Conservation (phyloP, 1,284 basidiomycete genomes). For the Pseudozyma tsukubaensis region DNA sequence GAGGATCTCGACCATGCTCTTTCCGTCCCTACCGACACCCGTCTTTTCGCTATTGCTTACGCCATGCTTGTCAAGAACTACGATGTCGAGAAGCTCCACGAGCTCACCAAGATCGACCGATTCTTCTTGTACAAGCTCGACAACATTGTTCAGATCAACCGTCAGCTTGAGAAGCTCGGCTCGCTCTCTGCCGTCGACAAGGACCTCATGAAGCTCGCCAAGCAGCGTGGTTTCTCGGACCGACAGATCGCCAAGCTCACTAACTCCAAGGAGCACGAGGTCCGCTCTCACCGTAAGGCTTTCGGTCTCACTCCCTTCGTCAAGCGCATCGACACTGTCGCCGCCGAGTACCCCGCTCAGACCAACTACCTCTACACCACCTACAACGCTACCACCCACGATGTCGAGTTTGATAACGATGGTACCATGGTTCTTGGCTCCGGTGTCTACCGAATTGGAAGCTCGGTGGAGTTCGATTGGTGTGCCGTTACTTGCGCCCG, state of each 20-base stretch:
- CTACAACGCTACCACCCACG: slow-evolving; percentile 96
- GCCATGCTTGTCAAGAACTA: slow-evolving; percentile 96
- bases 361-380: slow-evolving; percentile 99
- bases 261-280: slow-evolving; percentile 77
- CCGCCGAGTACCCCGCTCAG: slow-evolving; percentile 97
- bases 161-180: slow-evolving; percentile 69
- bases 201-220: slow-evolving; percentile 66
- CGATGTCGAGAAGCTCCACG: slow-evolving; percentile 87
- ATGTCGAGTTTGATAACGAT: slow-evolving; percentile 94
- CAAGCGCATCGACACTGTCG: slow-evolving; percentile 98
- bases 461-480: slow-evolving; percentile 99
- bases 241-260: slow-evolving; percentile 84
- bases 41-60: slow-evolving; percentile 95
- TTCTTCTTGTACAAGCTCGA: slow-evolving; percentile 99
- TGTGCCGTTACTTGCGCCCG: slow-evolving; percentile 98
- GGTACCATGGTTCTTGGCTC: slow-evolving; percentile 99
- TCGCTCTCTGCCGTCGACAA: slow-evolving; percentile 73
- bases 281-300: slow-evolving; percentile 87
- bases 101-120: slow-evolving; percentile 94
- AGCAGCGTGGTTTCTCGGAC: slow-evolving; percentile 82
- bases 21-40: slow-evolving; percentile 82
- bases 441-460: slow-evolving; percentile 98
- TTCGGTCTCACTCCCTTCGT: slow-evolving; percentile 93
- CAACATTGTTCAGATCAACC: slow-evolving; percentile 79
- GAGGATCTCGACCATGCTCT: slow-evolving; percentile 86